These are phyloP conservation scores for Aureobasidium sp. DNA, from an alignment of 2,329 filamentous ascomycete species.

Conservation along the genomic window DNA sequence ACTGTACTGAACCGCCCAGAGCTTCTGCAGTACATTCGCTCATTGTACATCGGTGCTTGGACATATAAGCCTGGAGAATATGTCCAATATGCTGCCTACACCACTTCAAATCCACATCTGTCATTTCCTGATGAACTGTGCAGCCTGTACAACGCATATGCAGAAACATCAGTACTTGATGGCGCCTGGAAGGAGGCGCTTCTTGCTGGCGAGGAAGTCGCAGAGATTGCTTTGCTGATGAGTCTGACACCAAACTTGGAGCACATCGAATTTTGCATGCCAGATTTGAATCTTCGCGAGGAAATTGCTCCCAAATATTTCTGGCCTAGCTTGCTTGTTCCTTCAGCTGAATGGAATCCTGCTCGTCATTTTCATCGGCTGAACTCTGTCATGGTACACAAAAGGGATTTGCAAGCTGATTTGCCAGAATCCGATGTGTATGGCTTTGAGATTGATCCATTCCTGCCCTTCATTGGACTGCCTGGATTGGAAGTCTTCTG, in stretches of 20 bases:
- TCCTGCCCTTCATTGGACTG: neutral
- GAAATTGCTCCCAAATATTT: neutral
- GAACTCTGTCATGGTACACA: neutral
- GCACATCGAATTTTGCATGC: slow-evolving; percentile 2
- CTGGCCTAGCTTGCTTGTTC: neutral
- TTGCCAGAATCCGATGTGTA: too few species aligned
- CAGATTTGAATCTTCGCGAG: neutral
- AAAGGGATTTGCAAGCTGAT: neutral
- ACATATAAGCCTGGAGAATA: neutral
- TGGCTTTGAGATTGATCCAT: neutral
- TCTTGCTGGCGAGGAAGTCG: neutral
- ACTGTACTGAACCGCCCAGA: neutral
- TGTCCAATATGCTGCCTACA: neutral
- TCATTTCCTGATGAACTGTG: neutral
- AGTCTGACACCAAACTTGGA: slow-evolving; percentile 6
- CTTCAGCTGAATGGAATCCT: neutral
- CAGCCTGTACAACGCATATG: neutral
- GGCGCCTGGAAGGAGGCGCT: neutral
- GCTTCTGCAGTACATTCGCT: neutral
- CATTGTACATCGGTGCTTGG: neutral
- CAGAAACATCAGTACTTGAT: neutral
- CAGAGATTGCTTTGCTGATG: slow-evolving; percentile 2
- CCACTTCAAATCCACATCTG: too few species aligned
- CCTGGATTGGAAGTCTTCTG: neutral
- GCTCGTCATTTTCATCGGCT: neutral